A percentile compares a stretch with the other conserved stretches of the same genome.
Conservation (phyloP, 768 basidiomycete species). For the Boletales sp. region DNA sequence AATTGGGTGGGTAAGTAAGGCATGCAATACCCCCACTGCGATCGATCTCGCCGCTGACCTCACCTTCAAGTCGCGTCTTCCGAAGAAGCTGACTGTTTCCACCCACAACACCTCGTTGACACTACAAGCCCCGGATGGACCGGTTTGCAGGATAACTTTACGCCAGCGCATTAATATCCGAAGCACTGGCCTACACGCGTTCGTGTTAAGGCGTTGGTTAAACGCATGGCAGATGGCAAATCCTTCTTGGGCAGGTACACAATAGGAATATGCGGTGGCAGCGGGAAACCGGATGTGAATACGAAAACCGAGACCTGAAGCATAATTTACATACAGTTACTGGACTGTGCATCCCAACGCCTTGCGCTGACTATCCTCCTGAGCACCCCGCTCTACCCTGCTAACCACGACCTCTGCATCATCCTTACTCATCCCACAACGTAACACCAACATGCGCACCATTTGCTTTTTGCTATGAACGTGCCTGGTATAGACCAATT, state of each 20-base stretch:
- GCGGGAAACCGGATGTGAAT: constrained; percentile 2
- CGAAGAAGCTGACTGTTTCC: not conserved
- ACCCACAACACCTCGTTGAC: constrained; percentile 16
- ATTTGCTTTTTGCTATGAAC: constrained; percentile 22
- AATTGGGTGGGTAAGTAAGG: not conserved
- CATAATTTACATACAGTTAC: constrained; percentile 12
- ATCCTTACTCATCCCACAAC: constrained; percentile 22
- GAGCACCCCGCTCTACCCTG: constrained; percentile 14
- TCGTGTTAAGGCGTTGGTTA: not conserved
- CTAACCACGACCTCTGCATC: constrained; percentile 19
- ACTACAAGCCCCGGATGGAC: constrained; percentile 4
- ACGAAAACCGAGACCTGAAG: not conserved
- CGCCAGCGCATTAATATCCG: not conserved
- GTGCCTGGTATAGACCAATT: constrained; percentile 19
- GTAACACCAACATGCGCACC: constrained; percentile 20
- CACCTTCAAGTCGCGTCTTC: not conserved
- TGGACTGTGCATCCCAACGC: constrained; percentile 16
- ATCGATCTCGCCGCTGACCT: constrained; percentile 7
- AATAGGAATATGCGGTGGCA: not conserved
- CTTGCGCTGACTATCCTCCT: not conserved
- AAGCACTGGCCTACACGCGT: not conserved
- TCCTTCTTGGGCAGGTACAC: not conserved
- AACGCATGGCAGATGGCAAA: not conserved
- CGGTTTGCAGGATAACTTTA: constrained; percentile 3
- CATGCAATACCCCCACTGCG: constrained; percentile 3